Conservation (phyloP, 495 filamentous ascomycete genomes). For the Massariosphaeria phaeospora region DNA sequence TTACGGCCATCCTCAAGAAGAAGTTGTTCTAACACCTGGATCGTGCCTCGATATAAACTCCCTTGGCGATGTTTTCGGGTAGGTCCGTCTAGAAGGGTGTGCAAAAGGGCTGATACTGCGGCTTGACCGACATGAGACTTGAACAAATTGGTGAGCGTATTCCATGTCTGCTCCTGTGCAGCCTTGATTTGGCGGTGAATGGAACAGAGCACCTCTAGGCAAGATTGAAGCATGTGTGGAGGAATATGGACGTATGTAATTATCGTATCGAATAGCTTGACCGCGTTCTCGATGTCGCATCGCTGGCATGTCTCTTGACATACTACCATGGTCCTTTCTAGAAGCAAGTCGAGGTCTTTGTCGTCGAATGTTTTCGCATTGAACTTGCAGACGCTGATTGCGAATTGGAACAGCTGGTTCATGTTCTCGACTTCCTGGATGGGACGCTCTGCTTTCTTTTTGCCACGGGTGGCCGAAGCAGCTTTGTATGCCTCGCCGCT, state of each 20-base stretch:
- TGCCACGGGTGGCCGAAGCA: constrained; percentile 11
- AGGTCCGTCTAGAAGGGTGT: constrained; percentile 22
- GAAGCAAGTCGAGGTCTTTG: constrained; percentile 59
- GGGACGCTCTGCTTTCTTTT: constrained; percentile 39
- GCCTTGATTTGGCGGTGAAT: constrained; percentile 70
- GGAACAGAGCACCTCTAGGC: constrained; percentile 74
- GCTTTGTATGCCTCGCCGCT: constrained; percentile 48
- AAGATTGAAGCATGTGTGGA: constrained; percentile 57
- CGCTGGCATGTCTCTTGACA: constrained; percentile 70
- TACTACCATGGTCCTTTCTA: constrained; percentile 63
- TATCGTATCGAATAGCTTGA: constrained; percentile 72
- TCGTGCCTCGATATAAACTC: constrained; percentile 26
- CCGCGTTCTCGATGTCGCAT: constrained; percentile 67
- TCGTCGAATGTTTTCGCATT: constrained; percentile 71
- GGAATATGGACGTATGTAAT: constrained; percentile 76
- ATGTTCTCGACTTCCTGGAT: constrained; percentile 65
- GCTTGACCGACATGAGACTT: constrained; percentile 68
- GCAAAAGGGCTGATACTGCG: constrained; percentile 30
- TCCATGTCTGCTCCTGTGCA: constrained; percentile 68
- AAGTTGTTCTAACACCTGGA: constrained; percentile 33
- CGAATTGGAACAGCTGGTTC: constrained; percentile 63
- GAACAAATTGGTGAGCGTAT: constrained; percentile 68
- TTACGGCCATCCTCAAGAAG: constrained; percentile 23
- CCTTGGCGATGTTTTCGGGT: constrained; percentile 1
- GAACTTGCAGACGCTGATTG: constrained; percentile 76